These are phyloP conservation scores for Tetrapyrgos nigripes DNA, from an alignment of 1,284 basidiomycete species.

Conservation along the genomic window DNA sequence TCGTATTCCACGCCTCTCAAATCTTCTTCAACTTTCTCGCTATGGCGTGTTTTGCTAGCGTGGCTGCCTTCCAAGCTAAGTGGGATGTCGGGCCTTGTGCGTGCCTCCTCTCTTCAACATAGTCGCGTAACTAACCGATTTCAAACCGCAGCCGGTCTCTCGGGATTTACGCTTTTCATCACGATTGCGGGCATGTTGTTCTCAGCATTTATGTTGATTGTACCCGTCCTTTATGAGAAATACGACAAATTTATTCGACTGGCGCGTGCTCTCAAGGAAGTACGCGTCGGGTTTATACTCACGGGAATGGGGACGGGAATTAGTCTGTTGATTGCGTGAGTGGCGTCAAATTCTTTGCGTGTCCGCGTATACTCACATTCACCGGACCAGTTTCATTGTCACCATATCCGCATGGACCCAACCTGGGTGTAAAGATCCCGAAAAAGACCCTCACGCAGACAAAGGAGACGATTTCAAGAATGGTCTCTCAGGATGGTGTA, in stretches of 20 bases:
- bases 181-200: slow-evolving; percentile 74
- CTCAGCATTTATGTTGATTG: slow-evolving; percentile 71
- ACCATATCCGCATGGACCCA: slow-evolving; percentile 82
- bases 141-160: slow-evolving; percentile 71
- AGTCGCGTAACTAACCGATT: slow-evolving; percentile 2
- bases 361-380: not conserved
- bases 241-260: slow-evolving; percentile 80
- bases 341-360: slow-evolving; percentile 15
- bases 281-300: slow-evolving; percentile 83
- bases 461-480: slow-evolving; percentile 75
- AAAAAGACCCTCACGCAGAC: slow-evolving; percentile 72
- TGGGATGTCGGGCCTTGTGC: slow-evolving; percentile 84
- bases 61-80: slow-evolving; percentile 86
- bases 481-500: slow-evolving; percentile 81
- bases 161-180: slow-evolving; percentile 86
- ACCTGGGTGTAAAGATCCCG: slow-evolving; percentile 83
- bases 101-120: slow-evolving; percentile 40
- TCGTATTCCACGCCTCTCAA: slow-evolving; percentile 76
- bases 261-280: slow-evolving; percentile 80
- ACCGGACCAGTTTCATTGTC: slow-evolving; percentile 62
- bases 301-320: slow-evolving; percentile 68
- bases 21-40: slow-evolving; percentile 90
- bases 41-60: slow-evolving; percentile 87
- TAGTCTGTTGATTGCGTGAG: slow-evolving; percentile 78
- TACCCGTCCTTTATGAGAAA: slow-evolving; percentile 87